A percentile compares a stretch with the other conserved stretches of the same genome.
Evolutionary conservation across 768 basidiomycete genomes (phyloP).

Genomic region (Austroboletus eburneus): DNA sequence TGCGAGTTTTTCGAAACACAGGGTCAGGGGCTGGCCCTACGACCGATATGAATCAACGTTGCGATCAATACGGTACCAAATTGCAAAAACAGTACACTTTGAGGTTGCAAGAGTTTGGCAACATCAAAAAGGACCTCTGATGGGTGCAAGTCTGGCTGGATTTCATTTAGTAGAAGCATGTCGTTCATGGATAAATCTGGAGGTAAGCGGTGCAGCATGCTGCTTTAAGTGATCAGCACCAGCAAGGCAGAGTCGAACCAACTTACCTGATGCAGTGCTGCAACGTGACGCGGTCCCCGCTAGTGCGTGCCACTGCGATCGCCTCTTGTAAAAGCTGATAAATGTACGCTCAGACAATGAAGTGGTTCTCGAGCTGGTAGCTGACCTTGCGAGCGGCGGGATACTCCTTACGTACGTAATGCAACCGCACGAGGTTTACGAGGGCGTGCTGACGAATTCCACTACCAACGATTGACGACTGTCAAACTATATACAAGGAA

Average conservation of each 20-base stretch:
- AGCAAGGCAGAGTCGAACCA: slow-evolving; percentile 1
- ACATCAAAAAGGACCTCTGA: slow-evolving; percentile 75
- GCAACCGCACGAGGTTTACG: slow-evolving; percentile 72
- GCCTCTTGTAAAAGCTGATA: slow-evolving; percentile 69
- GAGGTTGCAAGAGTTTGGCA: slow-evolving; percentile 65
- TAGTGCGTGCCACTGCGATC: slow-evolving; percentile 69
- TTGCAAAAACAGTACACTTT: slow-evolving; percentile 43
- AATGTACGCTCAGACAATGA: slow-evolving; percentile 2
- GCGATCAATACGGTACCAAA: too few relatives aligned
- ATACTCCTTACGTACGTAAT: slow-evolving; percentile 67
- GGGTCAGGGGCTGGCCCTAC: slow-evolving; percentile 67
- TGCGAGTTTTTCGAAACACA: slow-evolving; percentile 63
- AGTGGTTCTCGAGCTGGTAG: neutral
- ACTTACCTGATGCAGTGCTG: slow-evolving; percentile 76
- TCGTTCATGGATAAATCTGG: slow-evolving; percentile 33
- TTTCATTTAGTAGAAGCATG: slow-evolving; percentile 59
- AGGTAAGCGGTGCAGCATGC: slow-evolving; percentile 70
- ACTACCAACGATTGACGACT: slow-evolving; percentile 33
- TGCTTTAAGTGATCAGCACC: slow-evolving; percentile 28
- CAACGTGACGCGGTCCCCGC: slow-evolving; percentile 64
- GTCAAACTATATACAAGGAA: neutral
- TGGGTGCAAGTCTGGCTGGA: slow-evolving; percentile 73
- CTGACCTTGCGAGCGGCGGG: slow-evolving; percentile 64
- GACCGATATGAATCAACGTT: slow-evolving; percentile 9
- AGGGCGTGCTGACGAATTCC: slow-evolving; percentile 78